Base-by-base conservation (phyloP, 257 asterid species). In the Solanum verrucosum region DNA sequence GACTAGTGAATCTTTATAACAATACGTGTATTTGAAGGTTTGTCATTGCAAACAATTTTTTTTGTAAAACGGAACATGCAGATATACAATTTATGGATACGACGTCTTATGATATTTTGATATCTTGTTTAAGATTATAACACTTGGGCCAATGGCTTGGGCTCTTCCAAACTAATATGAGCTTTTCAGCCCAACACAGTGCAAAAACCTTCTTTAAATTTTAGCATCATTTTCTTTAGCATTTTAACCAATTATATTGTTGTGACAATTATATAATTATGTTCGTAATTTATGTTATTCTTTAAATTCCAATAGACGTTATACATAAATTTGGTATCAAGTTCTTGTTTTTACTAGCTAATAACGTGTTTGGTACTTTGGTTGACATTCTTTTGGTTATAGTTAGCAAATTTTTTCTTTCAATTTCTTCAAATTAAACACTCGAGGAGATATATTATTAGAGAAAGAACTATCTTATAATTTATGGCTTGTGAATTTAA, bases 41-140 rank as follows among this genome's bases (percentile, higher is more conserved):
- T 63, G 7, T n/a, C 0, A 63, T 9, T 23, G 6, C 2, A 25
- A n/a, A 65, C 6, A 13, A 1, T 0, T 3, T 5, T 67, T 67
- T 27, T 31, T n/a, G 10, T 56, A 18, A 65, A n/a, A 65, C 10
- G 29, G 0, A n/a, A 65, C 4, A 65, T 5, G 33, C 1, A 65
- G 0, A 65, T 65, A 11, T n/a, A 5, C 27, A n/a, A n/a, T 65
- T n/a, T n/a, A n/a, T 65, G 0, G 0, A 23, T 63, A 3, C 0
- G 13, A 1, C 7, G 6, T 23, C 1, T 63, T 65, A 10, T 23
- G 0, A 63, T 21, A 23, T 63, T 65, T 4, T 23, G 1, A 60
- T 31, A 31, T 60, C 27, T 60, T 21, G 13, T 21, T n/a, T 5
- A 11, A n/a, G 15, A 63, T 9, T 63, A n/a, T 63, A 63, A n/a